These are phyloP conservation scores for Begonia masoniana DNA, from an alignment of 306 rosid genomes.

Conservation along the genomic window DNA sequence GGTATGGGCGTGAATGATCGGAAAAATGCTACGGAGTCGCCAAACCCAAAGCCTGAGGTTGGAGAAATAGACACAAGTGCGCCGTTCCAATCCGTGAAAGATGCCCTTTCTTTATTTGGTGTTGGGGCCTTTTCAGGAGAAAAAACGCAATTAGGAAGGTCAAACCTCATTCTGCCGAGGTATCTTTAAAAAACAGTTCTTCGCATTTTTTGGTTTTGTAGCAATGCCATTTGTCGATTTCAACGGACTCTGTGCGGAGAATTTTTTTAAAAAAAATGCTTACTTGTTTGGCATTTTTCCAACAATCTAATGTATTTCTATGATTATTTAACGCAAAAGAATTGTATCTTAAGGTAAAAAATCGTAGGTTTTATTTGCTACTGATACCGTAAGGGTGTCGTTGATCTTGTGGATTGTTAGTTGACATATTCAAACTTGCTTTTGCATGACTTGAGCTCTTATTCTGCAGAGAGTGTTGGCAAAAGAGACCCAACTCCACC, in stretches of 20 bases:
- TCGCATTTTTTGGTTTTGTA: not conserved
- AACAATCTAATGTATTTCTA: not conserved
- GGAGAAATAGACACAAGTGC: slow-evolving; percentile 99
- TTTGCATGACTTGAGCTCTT: slow-evolving; percentile 11
- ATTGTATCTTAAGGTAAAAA: not conserved
- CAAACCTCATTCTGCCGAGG: slow-evolving; percentile 86
- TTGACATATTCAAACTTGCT: not conserved
- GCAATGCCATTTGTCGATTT: not conserved
- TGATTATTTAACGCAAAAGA: not conserved
- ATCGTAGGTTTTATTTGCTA: no score
- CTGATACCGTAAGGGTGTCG: not conserved
- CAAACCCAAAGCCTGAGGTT: slow-evolving; percentile 60
- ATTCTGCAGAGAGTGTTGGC: slow-evolving; percentile 62
- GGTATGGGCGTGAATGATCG: slow-evolving; percentile 63
- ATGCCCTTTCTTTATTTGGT: slow-evolving; percentile 84
- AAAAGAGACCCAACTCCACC: slow-evolving; percentile 79
- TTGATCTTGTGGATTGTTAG: not conserved
- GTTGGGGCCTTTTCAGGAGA: slow-evolving; percentile 94
- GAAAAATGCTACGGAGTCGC: slow-evolving; percentile 40
- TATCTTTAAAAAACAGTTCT: slow-evolving; percentile 9
- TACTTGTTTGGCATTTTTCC: no score
- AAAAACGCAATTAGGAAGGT: slow-evolving; percentile 49
- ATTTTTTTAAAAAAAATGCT: not conserved
- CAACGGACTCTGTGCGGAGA: not conserved
- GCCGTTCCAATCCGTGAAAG: slow-evolving; percentile 96